phyloP scores from a whole-genome alignment of 2,329 filamentous ascomycete genomes.

The Alternaria tenuissima region DNA sequence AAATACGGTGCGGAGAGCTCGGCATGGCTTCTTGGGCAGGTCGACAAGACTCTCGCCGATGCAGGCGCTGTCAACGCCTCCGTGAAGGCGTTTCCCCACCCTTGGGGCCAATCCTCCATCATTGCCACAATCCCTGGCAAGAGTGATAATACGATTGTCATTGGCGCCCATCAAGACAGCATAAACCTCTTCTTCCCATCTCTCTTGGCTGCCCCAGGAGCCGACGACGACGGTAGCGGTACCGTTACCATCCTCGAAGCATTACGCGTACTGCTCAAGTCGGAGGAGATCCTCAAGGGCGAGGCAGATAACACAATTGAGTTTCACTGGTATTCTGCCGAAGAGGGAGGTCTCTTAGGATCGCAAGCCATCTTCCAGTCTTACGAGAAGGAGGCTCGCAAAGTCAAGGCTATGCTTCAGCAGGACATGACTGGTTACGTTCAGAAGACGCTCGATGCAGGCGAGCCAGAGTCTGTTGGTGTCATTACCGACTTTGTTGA shows the following conservation, averaged over 20 bases:
- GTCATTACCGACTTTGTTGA: conserved; percentile 95
- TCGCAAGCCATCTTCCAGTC: conserved; percentile 87
- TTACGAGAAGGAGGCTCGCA: conserved; percentile 75
- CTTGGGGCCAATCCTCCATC: conserved; percentile 89
- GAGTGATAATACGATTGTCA: conserved; percentile 82
- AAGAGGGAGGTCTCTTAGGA: conserved; percentile 86
- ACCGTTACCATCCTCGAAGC: conserved; percentile 95
- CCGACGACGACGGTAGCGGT: conserved; percentile 94
- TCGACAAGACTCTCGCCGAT: conserved; percentile 73
- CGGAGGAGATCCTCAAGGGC: conserved; percentile 73
- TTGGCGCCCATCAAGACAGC: conserved; percentile 82
- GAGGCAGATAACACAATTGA: conserved; percentile 86
- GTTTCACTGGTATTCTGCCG: conserved; percentile 95
- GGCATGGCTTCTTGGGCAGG: conserved; percentile 81
- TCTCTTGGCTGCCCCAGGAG: conserved; percentile 83
- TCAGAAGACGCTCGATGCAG: conserved; percentile 81
- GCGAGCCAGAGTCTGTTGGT: conserved; percentile 83
- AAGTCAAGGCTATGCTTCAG: conserved; percentile 96
- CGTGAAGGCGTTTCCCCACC: conserved; percentile 78
- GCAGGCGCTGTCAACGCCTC: conserved; percentile 75
- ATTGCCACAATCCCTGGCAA: conserved; percentile 91
- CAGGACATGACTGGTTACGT: conserved; percentile 93
- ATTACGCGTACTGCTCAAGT: conserved; percentile 79
- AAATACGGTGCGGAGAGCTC: conserved; percentile 83
- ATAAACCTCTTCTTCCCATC: conserved; percentile 92